phyloP scores from a whole-genome alignment of 257 asterid species.

The Nemophila menziesii region DNA sequence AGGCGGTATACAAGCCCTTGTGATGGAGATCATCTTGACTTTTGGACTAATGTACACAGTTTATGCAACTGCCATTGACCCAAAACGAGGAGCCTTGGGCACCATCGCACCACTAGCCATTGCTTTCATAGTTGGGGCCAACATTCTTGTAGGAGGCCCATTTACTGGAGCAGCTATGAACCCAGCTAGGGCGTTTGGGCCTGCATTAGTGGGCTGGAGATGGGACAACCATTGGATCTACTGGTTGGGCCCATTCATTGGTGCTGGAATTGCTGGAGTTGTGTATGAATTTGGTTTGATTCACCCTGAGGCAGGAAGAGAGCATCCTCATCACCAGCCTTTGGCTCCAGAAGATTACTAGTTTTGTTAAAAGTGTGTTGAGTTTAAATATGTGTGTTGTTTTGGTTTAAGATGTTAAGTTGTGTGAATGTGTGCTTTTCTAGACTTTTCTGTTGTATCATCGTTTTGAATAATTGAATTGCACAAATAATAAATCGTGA shows the following conservation, averaged over 20 bases:
- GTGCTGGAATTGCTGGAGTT: conserved; percentile 61
- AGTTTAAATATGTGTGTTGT: neutral
- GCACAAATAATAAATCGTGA: neutral
- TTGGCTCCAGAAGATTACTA: conserved; percentile 89
- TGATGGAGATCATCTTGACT: conserved; percentile 77
- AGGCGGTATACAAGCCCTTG: conserved; percentile 44
- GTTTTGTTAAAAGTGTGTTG: neutral
- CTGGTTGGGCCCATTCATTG: conserved; percentile 89
- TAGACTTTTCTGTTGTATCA: no score
- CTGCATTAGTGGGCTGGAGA: conserved; percentile 89
- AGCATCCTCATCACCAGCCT: conserved; percentile 70
- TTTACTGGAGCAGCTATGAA: conserved; percentile 86
- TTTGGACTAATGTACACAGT: conserved; percentile 65
- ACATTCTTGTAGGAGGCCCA: conserved; percentile 79
- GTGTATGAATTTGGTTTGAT: conserved; percentile 68
- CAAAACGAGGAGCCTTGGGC: conserved; percentile 61
- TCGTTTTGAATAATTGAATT: neutral
- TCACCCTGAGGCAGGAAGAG: conserved; percentile 26
- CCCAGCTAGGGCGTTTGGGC: conserved; percentile 91
- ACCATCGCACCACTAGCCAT: conserved; percentile 83
- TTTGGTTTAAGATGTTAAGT: neutral
- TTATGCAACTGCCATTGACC: conserved; percentile 78
- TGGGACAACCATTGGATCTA: conserved; percentile 89
- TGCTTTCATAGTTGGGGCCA: conserved; percentile 83
- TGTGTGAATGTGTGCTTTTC: neutral